These are phyloP conservation scores for Umbelopsis isabellina DNA, from an alignment of 192 early-diverging fungal genomes.

Conservation along the genomic window DNA sequence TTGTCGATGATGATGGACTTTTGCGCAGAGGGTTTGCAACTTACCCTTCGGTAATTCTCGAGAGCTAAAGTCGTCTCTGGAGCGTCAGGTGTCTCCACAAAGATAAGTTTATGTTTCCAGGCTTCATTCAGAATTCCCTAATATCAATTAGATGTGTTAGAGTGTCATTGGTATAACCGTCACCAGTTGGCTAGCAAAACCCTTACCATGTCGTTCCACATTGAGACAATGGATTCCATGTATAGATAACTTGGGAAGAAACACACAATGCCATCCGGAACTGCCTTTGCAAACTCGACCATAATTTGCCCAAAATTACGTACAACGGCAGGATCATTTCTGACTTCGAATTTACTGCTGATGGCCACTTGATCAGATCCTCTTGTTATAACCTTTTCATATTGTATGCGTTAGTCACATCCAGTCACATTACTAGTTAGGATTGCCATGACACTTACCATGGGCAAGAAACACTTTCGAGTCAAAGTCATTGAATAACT, in stretches of 20 bases:
- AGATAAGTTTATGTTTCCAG: constrained; percentile 97
- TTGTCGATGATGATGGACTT: too few relatives aligned
- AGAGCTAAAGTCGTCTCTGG: constrained; percentile 94
- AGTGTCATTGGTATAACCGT: not conserved
- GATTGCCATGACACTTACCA: constrained; percentile 52
- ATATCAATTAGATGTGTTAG: not conserved
- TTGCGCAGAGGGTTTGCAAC: not conserved
- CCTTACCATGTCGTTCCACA: constrained; percentile 95
- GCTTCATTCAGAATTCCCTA: constrained; percentile 92
- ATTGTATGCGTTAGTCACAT: not conserved
- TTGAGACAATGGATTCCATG: constrained; percentile 97
- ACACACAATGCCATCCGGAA: constrained; percentile 96
- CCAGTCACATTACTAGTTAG: not conserved
- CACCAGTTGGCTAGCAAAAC: not conserved
- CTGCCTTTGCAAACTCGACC: constrained; percentile 89
- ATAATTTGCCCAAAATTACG: constrained; percentile 98
- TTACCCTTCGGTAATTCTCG: constrained; percentile 89
- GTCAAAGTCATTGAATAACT: constrained; percentile 98
- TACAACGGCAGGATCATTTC: constrained; percentile 98
- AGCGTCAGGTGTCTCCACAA: constrained; percentile 99
- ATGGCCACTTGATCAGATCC: constrained; percentile 99
- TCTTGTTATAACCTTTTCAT: constrained; percentile 78
- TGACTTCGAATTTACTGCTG: constrained; percentile 97
- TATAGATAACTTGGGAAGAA: constrained; percentile 99
- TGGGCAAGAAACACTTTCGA: constrained; percentile 92